Evolutionary conservation across 2,329 filamentous ascomycete genomes (phyloP).

Genomic region (Penicillium thymicola): DNA sequence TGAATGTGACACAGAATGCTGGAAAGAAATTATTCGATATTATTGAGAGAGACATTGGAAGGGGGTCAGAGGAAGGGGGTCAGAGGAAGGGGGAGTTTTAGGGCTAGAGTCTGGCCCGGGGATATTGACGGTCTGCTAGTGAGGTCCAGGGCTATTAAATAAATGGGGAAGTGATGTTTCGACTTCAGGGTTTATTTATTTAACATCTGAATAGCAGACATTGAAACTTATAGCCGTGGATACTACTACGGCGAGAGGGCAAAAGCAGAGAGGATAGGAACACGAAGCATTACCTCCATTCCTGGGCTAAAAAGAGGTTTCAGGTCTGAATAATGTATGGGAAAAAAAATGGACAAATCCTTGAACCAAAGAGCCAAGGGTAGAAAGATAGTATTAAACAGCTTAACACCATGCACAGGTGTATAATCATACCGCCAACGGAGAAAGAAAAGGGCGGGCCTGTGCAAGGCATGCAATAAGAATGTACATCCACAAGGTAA

Average conservation of each 20-base stretch:
- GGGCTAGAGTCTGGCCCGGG: not conserved
- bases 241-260: not conserved
- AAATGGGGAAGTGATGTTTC: not conserved
- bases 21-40: not conserved
- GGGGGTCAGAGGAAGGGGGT: not conserved
- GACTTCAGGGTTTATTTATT: too few relatives aligned
- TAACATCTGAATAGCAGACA: not conserved
- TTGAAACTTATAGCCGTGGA: not conserved
- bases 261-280: not conserved
- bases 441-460: slow-evolving; percentile 14
- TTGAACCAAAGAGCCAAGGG: slow-evolving; percentile 4
- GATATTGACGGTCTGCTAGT: not conserved
- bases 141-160: not conserved
- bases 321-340: not conserved
- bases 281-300: not conserved
- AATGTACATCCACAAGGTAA: slow-evolving; percentile 24
- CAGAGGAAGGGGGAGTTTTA: not conserved
- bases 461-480: slow-evolving; percentile 23
- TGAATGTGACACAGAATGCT: not conserved
- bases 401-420: slow-evolving; percentile 20
- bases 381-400: slow-evolving; percentile 26
- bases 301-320: not conserved
- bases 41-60: slow-evolving; percentile 2
- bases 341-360: slow-evolving; percentile 2
- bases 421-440: slow-evolving; percentile 10